Evolutionary conservation across 2,329 filamentous ascomycete genomes (phyloP).

Genomic region (Trichoderma sp.): DNA sequence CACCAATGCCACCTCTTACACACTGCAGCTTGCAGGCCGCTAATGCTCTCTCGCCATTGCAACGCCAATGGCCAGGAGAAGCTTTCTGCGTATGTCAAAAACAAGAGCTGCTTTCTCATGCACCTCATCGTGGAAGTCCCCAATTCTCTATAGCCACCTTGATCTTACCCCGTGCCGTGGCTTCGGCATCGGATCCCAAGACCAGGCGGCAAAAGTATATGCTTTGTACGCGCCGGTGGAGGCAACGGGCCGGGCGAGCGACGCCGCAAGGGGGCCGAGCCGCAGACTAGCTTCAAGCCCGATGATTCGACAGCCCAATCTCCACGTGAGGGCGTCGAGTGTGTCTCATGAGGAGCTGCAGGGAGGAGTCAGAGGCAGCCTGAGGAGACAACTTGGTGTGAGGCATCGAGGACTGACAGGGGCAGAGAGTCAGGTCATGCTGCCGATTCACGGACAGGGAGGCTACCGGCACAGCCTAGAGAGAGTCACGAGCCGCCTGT

Average conservation of each 20-base stretch:
- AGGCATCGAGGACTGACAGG: not conserved
- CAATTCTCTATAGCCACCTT: not conserved
- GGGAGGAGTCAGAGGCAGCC: constrained; percentile 3
- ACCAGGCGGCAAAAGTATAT: not conserved
- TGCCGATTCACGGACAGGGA: not conserved
- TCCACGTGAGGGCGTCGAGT: constrained; percentile 6
- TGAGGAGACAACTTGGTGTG: not conserved
- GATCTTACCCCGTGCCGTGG: not conserved
- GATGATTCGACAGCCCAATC: constrained; percentile 1
- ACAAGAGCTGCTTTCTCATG: not conserved
- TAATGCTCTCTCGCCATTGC: not conserved
- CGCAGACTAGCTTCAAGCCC: not conserved
- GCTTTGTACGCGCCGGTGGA: constrained; percentile 8
- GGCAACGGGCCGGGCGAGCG: constrained; percentile 8
- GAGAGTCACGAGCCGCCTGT: constrained; percentile 11
- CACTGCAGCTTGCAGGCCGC: not conserved
- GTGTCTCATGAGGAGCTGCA: constrained; percentile 18
- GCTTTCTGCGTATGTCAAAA: not conserved
- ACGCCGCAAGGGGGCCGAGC: constrained; percentile 18
- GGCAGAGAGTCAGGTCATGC: constrained; percentile 12
- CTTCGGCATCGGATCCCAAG: not conserved
- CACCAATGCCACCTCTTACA: not conserved
- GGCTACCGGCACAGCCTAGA: not conserved
- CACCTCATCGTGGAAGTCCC: not conserved
- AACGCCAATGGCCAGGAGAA: not conserved